Percentiles rank a stretch among this genome's conserved stretches.
Evolutionary conservation across 306 rosid species (phyloP).

Genomic region (Oemleria cerasiformis): DNA sequence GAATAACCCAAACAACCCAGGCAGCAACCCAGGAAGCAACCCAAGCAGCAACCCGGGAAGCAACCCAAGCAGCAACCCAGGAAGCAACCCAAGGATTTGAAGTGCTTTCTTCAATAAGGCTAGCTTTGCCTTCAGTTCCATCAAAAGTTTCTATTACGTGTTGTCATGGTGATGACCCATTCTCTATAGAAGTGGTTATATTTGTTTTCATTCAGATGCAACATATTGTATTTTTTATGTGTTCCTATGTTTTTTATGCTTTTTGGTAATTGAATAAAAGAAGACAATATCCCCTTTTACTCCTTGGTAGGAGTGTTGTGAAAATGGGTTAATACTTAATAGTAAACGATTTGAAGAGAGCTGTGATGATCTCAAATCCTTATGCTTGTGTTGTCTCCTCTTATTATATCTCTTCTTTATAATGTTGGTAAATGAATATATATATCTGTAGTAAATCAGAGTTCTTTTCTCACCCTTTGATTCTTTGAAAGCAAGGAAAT

Average conservation of each 20-base stretch:
- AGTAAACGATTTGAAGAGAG: neutral
- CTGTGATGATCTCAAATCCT: neutral
- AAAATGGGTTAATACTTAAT: neutral
- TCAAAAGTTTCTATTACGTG: neutral
- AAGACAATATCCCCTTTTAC: neutral
- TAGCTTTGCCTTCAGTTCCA: slow-evolving; percentile 2
- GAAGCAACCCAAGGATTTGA: slow-evolving; percentile 22
- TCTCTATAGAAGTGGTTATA: neutral
- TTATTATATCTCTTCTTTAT: too few species aligned
- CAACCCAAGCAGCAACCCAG: slow-evolving; percentile 10
- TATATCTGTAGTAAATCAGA: too few species aligned
- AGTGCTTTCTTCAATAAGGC: slow-evolving; percentile 2
- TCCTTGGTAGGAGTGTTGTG: slow-evolving; percentile 1
- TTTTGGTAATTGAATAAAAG: slow-evolving; percentile 5
- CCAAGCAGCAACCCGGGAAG: neutral
- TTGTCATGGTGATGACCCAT: neutral
- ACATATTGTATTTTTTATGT: neutral
- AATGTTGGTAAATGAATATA: too few species aligned
- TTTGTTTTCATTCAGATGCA: neutral
- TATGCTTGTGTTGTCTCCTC: neutral
- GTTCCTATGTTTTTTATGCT: neutral
- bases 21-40: neutral
- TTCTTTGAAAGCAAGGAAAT: too few species aligned
- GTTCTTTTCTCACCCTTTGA: too few species aligned
- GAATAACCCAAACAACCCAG: slow-evolving; percentile 23